Evolutionary conservation across 768 basidiomycete genomes (phyloP), one percentile per base, ranked within the genome.

Genomic region (Leccinum longicurvipes): DNA sequence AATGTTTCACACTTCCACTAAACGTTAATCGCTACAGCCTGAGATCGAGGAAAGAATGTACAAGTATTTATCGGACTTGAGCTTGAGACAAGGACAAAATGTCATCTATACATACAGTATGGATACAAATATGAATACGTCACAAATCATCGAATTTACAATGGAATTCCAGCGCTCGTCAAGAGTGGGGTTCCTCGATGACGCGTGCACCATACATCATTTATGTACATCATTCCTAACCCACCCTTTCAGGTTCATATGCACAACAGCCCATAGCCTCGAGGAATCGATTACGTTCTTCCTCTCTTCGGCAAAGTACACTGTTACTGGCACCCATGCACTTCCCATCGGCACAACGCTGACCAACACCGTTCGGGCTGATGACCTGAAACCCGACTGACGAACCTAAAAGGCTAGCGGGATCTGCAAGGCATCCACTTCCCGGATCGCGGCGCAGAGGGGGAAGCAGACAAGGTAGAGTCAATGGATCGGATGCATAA

Each of bases 401-500:
- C 8, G 60, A 55, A 6, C 63, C 58, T 11, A 60, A 34, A 28
- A 60, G 39, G 47, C 49, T 57, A 25, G 70, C 58, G 7, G 63
- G 60, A 12, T 72, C 65, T 42, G 60, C 55, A 21, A 65, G 31
- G 50, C 62, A 61, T 14, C 34, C 61, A 17, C 50, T 65, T 21
- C 63, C 54, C 8, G 53, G 24, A 47, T 61, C 60, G 42, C 59
- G 59, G 9, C 63, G 69, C 23, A 76, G 63, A 39, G 62, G 60
- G 31, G 77, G 73, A 9, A 73, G 68, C 3, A 75, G 61, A 14
- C 60, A 68, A 2, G 83, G 84, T 23, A 86, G 76, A 3, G 85
- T 85, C 3, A 71, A 58, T 1, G 72, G 57, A 17, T 76, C 72
- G 4, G 81, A 76, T 2, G 84, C 83, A 58, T 81, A 85, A 23